phyloP scores from a whole-genome alignment of 352 stramenopile genomes.

The Phytophthora fragariae region DNA sequence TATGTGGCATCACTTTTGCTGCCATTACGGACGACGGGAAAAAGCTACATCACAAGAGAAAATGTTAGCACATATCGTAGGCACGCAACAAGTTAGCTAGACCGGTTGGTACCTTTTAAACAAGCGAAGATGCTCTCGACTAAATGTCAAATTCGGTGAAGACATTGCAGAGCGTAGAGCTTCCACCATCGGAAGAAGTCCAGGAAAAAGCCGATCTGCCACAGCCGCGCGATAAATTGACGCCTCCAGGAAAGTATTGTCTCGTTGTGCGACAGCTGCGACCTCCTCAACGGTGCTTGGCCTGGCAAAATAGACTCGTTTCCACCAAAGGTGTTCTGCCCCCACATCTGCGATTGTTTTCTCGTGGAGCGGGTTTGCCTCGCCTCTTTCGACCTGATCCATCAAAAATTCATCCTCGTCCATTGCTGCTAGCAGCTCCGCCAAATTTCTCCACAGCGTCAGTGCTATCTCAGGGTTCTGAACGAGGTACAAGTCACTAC shows the following conservation, averaged over 20 bases:
- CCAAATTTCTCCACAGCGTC: constrained; percentile 65
- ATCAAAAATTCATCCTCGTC: constrained; percentile 51
- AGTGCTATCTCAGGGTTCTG: constrained; percentile 44
- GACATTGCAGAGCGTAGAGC: constrained; percentile 38
- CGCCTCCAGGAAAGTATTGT: constrained; percentile 42
- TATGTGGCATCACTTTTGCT: constrained; percentile 1
- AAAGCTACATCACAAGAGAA: constrained; percentile 34
- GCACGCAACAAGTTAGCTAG: not conserved
- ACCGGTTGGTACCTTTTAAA: constrained; percentile 50
- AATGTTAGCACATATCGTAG: constrained; percentile 15
- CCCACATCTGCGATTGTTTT: constrained; percentile 45
- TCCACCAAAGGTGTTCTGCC: constrained; percentile 60
- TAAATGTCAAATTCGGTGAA: constrained; percentile 23
- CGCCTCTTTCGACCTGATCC: constrained; percentile 31
- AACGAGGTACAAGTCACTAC: constrained; percentile 60
- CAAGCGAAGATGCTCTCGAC: constrained; percentile 46
- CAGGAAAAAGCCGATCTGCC: constrained; percentile 50
- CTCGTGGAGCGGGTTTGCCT: constrained; percentile 14
- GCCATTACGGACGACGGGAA: constrained; percentile 20
- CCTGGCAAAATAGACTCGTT: constrained; percentile 61
- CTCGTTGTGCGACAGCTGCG: constrained; percentile 27
- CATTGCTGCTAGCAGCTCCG: constrained; percentile 55
- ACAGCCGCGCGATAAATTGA: constrained; percentile 59
- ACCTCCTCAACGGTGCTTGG: constrained; percentile 45
- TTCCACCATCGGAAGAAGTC: constrained; percentile 30